These are phyloP conservation scores for Vigna trinervia DNA, from an alignment of 306 rosid genomes.

Conservation along the genomic window DNA sequence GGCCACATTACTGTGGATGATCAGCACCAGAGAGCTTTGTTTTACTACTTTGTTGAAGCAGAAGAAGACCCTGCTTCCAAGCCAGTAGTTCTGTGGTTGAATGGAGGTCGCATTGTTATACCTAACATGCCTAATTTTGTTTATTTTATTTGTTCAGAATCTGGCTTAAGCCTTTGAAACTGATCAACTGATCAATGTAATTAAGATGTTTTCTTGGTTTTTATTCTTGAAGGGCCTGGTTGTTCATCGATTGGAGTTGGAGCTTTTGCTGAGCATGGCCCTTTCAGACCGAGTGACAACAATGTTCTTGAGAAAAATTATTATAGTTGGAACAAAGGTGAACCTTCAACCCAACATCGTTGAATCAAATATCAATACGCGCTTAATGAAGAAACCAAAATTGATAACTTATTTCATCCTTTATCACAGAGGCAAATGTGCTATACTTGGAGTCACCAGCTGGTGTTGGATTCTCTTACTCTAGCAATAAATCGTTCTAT, in stretches of 20 bases:
- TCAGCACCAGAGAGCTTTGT: slow-evolving; percentile 40
- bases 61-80: slow-evolving; percentile 49
- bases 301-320: slow-evolving; percentile 55
- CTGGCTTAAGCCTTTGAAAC: background rate
- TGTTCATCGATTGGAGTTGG: slow-evolving; percentile 78
- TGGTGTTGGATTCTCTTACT: slow-evolving; percentile 85
- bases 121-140: background rate
- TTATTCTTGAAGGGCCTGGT: slow-evolving; percentile 62
- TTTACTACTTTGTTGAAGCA: slow-evolving; percentile 58
- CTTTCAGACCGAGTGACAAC: slow-evolving; percentile 58
- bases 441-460: slow-evolving; percentile 75
- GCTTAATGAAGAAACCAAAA: background rate
- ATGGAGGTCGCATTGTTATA: slow-evolving; percentile 45
- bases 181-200: background rate
- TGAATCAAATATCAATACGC: background rate
- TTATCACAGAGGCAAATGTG: slow-evolving; percentile 61
- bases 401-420: background rate
- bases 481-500: slow-evolving; percentile 59
- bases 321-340: slow-evolving; percentile 72
- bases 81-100: slow-evolving; percentile 55
- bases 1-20: slow-evolving; percentile 51
- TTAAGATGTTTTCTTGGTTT: slow-evolving; percentile 21
- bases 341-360: background rate
- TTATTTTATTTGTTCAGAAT: background rate
- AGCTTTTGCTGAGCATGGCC: slow-evolving; percentile 72